Evolutionary conservation across 2,329 filamentous ascomycete genomes (phyloP), one percentile per base, ranked within the genome.

Genomic region (Penicillium sp.): DNA sequence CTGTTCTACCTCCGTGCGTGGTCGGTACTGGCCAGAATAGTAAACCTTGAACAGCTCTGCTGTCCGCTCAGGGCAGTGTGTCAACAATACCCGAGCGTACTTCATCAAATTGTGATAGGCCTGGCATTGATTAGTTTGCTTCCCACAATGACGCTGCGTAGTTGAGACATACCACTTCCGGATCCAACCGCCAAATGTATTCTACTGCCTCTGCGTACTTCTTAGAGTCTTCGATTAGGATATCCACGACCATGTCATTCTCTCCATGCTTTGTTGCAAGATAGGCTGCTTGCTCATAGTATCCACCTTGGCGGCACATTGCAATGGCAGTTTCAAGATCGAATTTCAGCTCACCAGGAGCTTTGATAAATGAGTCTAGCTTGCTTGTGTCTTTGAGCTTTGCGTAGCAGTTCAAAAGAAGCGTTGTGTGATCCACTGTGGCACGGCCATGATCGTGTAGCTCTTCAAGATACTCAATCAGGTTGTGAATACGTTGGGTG

Each of bases 361-460:
- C 93, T 71, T 96, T 96, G 77, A 99, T 99, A 66, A 99, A 99
- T 25, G 89, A 89, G 70, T 99, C 93, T 7, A 99, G 82, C 77
- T 99, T 99, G 56, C 92, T 89, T 6, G 96, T 93, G 71, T 99
- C 94, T 74, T 99, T 99, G 17, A 97, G 80, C 71, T 99, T 99
- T 0, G 94, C 94, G 71, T 99, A 99, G 76, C 94, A 99, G 72
- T 99, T 99, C 43, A 99, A 79, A 0, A 99, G 81, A 12, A 99
- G 79, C 0, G 94, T 99, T 0, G 94, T 99, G 67, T 99, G 94
- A 65, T 99, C 94, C 2, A 92, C 89, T 2, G 93, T 97, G 0
- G 94, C 95, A 71, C 89, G 93, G 69, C 93, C 88, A 68, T 95
- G 91, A 62, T 97, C 92, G 69, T 99, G 94, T 17, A 99, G 81